Percentiles rank a stretch among this genome's conserved stretches.
phyloP scores from a whole-genome alignment of 306 rosid genomes.

The Lathyrus tuberosus region DNA sequence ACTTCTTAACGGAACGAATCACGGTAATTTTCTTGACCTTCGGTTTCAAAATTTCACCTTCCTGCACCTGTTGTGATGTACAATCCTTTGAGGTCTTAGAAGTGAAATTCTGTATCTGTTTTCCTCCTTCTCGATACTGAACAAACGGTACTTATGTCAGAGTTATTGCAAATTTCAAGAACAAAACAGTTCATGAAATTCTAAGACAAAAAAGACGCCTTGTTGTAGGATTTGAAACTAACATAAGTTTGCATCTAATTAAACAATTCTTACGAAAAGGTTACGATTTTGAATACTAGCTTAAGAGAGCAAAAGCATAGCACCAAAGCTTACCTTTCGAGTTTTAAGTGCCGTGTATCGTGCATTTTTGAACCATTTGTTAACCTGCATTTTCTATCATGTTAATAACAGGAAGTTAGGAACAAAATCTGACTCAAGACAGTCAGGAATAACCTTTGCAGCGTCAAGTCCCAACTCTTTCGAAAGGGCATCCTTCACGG shows the following conservation, averaged over 20 bases:
- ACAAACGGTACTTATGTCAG: slow-evolving; percentile 25
- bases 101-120: slow-evolving; percentile 42
- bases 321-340: slow-evolving; percentile 64
- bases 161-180: slow-evolving; percentile 14
- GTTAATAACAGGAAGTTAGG: slow-evolving; percentile 23
- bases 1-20: slow-evolving; percentile 39
- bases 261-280: not conserved
- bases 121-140: slow-evolving; percentile 50
- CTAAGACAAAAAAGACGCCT: not conserved
- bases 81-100: slow-evolving; percentile 44
- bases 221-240: slow-evolving; percentile 8
- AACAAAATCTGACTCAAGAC: too few relatives aligned
- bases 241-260: slow-evolving; percentile 4
- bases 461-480: slow-evolving; percentile 80
- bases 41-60: slow-evolving; percentile 46
- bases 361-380: slow-evolving; percentile 98
- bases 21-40: slow-evolving; percentile 44
- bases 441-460: slow-evolving; percentile 62
- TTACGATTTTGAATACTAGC: not conserved
- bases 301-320: slow-evolving; percentile 6
- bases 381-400: slow-evolving; percentile 61
- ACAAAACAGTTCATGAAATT: slow-evolving; percentile 24
- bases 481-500: slow-evolving; percentile 73
- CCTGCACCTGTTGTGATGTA: slow-evolving; percentile 45
- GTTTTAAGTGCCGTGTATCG: slow-evolving; percentile 82